Evolutionary conservation across 202 grass and related monocot species (phyloP).

Genomic region (Hordeum pubiflorum): DNA sequence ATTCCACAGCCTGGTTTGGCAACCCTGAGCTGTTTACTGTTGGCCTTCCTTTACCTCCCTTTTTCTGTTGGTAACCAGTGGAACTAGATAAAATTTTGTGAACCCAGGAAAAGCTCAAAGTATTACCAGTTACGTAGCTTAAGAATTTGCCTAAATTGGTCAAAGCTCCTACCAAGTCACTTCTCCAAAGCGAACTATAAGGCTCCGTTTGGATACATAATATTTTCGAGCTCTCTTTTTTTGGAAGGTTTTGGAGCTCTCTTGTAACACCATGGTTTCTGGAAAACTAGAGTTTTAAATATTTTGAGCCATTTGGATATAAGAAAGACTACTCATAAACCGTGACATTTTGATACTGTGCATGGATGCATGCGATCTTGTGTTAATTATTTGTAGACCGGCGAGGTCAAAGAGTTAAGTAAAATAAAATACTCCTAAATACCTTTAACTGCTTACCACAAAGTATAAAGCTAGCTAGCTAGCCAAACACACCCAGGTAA

Average conservation of each 20-base stretch:
- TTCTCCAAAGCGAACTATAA: background rate
- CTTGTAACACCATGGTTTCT: background rate
- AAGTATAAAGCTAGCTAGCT: background rate
- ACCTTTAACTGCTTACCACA: background rate
- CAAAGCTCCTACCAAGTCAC: background rate
- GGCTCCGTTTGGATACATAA: background rate
- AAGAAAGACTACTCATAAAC: too few relatives aligned
- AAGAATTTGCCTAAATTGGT: background rate
- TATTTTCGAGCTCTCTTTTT: background rate
- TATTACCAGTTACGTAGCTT: background rate
- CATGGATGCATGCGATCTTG: background rate
- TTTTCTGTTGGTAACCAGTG: background rate
- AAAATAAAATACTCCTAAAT: background rate
- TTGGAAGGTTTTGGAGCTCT: background rate
- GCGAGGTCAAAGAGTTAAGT: background rate
- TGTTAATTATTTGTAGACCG: background rate
- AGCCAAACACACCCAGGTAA: background rate
- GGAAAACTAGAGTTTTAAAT: background rate
- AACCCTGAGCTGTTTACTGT: background rate
- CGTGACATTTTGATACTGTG: background rate
- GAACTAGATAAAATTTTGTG: background rate
- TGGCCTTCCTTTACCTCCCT: background rate
- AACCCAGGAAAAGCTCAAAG: background rate
- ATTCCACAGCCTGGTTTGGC: background rate
- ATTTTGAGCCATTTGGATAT: background rate